phyloP scores from a whole-genome alignment of 75 land plant genomes.

The Picea sitchensis region DNA sequence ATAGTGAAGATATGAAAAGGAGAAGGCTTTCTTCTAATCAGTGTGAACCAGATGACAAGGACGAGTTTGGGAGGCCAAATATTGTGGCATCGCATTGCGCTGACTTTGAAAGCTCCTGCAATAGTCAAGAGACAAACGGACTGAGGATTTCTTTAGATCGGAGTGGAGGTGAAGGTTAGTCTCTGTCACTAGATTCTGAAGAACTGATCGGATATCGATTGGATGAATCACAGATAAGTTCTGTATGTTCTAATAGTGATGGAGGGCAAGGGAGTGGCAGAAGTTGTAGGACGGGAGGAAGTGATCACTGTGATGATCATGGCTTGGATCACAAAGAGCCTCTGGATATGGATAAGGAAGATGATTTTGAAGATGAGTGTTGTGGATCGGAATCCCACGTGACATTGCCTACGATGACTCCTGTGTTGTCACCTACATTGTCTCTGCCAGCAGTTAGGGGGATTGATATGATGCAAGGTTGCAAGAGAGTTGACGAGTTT shows the following conservation, averaged over 20 bases:
- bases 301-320: background rate
- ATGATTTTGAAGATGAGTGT: background rate
- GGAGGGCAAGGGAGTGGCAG: background rate
- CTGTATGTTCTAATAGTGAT: background rate
- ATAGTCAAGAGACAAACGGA: background rate
- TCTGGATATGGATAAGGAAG: background rate
- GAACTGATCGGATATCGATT: background rate
- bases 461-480: slow-evolving; percentile 19
- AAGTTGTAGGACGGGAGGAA: background rate
- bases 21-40: background rate
- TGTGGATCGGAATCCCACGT: background rate
- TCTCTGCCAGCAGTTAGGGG: background rate
- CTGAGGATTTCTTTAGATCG: too few relatives aligned
- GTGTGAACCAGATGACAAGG: background rate
- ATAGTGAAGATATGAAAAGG: background rate
- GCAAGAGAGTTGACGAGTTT: slow-evolving; percentile 28
- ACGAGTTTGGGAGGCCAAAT: background rate
- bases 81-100: background rate
- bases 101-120: background rate
- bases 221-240: background rate
- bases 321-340: background rate
- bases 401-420: background rate
- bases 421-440: background rate
- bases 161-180: background rate
- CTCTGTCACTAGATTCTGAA: background rate